A percentile compares a stretch with the other conserved stretches of the same genome.
Evolutionary conservation across 2,329 filamentous ascomycete species (phyloP).

Genomic region (Xylaria sp.): DNA sequence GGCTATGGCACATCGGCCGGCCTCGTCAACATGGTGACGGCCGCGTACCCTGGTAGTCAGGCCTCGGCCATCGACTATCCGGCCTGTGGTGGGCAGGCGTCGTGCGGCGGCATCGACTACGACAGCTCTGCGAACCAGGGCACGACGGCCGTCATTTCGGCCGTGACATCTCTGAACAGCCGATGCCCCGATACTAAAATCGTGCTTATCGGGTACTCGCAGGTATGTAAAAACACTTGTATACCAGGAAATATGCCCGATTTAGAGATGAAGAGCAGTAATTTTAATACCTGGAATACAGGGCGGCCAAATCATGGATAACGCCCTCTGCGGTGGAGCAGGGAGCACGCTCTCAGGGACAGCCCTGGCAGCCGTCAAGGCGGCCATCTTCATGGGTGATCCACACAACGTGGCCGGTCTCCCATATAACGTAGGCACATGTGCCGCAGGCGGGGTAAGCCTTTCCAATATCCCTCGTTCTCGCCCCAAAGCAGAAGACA

Average conservation of each 20-base stretch:
- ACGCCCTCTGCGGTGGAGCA: conserved; percentile 69
- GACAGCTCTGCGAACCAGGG: conserved; percentile 66
- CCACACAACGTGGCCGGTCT: conserved; percentile 66
- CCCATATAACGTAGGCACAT: conserved; percentile 71
- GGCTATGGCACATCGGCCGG: conserved; percentile 37
- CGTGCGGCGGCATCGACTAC: conserved; percentile 67
- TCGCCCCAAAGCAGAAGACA: not conserved
- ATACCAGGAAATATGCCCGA: too few species aligned
- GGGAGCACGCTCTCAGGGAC: conserved; percentile 57
- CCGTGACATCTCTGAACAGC: conserved; percentile 65
- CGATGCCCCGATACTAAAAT: conserved; percentile 68
- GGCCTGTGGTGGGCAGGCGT: conserved; percentile 67
- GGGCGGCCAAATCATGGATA: conserved; percentile 72
- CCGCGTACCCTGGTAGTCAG: conserved; percentile 51
- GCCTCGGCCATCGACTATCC: conserved; percentile 63
- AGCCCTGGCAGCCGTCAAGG: conserved; percentile 66
- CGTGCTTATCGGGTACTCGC: conserved; percentile 72
- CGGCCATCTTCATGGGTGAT: conserved; percentile 71
- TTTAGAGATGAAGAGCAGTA: not conserved
- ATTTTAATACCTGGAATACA: conserved; percentile 42
- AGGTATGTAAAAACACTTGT: conserved; percentile 49
- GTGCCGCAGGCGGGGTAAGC: conserved; percentile 67
- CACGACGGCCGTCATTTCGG: conserved; percentile 64
- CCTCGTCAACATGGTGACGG: conserved; percentile 44
- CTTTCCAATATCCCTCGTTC: not conserved